These are phyloP conservation scores for Verbena officinalis DNA, from an alignment of 257 asterid species.

Conservation along the genomic window DNA sequence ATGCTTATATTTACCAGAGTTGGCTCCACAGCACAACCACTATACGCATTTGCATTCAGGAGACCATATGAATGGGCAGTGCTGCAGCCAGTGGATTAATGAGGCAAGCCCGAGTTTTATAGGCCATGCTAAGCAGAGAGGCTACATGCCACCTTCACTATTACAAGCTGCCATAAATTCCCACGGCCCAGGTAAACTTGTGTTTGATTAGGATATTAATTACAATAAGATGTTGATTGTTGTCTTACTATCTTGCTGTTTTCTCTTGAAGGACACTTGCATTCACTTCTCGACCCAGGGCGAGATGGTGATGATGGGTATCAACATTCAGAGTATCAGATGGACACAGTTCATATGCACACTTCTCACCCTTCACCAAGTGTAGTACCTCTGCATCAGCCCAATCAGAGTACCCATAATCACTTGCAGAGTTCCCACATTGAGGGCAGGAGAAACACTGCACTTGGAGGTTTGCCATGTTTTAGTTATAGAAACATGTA, in stretches of 20 bases:
- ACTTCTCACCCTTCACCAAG: conserved; percentile 18
- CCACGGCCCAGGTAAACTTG: conserved; percentile 23
- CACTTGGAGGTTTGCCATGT: conserved; percentile 15
- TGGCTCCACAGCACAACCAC: conserved; percentile 14
- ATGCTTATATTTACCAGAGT: conserved; percentile 11
- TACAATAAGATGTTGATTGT: neutral
- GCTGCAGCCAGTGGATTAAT: conserved; percentile 20
- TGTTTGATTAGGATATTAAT: conserved; percentile 4
- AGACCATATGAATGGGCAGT: conserved; percentile 18
- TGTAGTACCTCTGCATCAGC: too few relatives aligned
- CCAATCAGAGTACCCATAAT: conserved; percentile 2
- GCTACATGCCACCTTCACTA: conserved; percentile 23
- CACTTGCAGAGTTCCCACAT: conserved; percentile 23
- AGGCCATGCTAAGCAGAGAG: conserved; percentile 2
- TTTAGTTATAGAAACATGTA: too few relatives aligned
- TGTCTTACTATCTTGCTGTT: neutral
- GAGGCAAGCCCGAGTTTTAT: conserved; percentile 12
- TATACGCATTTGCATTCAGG: too few relatives aligned
- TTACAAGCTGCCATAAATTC: conserved; percentile 23
- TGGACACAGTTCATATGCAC: conserved; percentile 16
- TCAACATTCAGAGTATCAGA: conserved; percentile 12
- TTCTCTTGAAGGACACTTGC: conserved; percentile 23
- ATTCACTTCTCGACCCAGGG: conserved; percentile 7
- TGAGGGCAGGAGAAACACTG: conserved; percentile 25
- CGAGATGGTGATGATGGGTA: neutral